A percentile compares a stretch with the other conserved stretches of the same genome.
phyloP scores from a whole-genome alignment of 2,329 filamentous ascomycete genomes.

The Colletotrichum horii region DNA sequence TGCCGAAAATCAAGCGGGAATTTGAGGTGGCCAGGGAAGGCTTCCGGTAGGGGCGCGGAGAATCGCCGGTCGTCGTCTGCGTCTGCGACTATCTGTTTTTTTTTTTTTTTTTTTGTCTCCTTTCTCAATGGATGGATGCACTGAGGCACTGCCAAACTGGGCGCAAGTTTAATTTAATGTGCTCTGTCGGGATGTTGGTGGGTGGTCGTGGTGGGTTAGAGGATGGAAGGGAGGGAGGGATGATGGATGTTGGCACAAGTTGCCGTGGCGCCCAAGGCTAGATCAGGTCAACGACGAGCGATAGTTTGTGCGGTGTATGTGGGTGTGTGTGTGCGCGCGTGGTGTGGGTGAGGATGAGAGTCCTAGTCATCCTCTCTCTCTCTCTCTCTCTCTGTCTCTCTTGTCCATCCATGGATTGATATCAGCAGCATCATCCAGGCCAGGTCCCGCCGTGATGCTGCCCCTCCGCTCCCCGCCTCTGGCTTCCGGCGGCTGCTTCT shows the following conservation, averaged over 20 bases:
- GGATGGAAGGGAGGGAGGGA: neutral
- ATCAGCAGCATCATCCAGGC: neutral
- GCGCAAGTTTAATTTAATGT: neutral
- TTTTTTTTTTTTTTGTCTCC: neutral
- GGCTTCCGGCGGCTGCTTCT: neutral
- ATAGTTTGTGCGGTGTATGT: neutral
- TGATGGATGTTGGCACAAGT: neutral
- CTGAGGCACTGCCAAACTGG: neutral
- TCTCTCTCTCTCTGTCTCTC: neutral
- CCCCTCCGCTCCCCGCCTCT: neutral
- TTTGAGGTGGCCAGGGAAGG: neutral
- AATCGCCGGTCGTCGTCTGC: neutral
- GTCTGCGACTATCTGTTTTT: neutral
- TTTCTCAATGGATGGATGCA: neutral
- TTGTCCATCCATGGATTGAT: neutral
- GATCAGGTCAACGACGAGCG: neutral
- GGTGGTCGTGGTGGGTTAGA: neutral
- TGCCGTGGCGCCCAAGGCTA: neutral
- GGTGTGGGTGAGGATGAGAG: neutral
- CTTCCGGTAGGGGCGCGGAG: neutral
- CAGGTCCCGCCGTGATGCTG: neutral
- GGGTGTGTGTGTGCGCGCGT: neutral
- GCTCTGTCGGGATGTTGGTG: neutral
- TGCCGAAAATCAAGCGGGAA: slow-evolving; percentile 4
- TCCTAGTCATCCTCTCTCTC: neutral